phyloP scores from a whole-genome alignment of 192 early-diverging fungal species.

The Thamnidium elegans region DNA sequence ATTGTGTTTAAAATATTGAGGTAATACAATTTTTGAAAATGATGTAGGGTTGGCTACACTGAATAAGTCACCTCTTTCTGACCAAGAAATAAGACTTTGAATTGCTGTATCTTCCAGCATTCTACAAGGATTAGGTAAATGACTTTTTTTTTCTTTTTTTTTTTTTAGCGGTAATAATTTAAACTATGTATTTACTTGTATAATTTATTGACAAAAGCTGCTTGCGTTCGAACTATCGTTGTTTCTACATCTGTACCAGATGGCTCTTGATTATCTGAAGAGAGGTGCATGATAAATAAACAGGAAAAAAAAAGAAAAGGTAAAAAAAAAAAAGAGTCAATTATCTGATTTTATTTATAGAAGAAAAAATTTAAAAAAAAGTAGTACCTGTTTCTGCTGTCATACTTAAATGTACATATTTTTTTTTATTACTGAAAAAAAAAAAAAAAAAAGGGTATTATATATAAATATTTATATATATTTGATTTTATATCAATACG shows the following conservation, averaged over 20 bases:
- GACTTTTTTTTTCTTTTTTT: neutral
- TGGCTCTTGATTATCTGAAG: neutral
- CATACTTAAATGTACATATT: neutral
- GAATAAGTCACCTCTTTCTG: slow-evolving; percentile 21
- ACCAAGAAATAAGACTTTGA: slow-evolving; percentile 19
- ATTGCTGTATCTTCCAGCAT: slow-evolving; percentile 21
- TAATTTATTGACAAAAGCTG: slow-evolving; percentile 12
- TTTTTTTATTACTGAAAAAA: neutral
- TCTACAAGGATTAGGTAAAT: neutral
- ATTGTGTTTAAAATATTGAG: slow-evolving; percentile 26
- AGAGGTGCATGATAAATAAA: neutral
- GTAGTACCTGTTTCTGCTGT: neutral
- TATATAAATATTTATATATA: no score
- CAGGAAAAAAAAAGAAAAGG: neutral
- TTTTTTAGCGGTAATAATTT: neutral
- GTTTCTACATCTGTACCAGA: slow-evolving; percentile 1
- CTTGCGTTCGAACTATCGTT: slow-evolving; percentile 10
- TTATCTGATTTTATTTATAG: neutral
- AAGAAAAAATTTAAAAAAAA: neutral
- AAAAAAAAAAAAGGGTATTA: neutral
- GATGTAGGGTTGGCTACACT: slow-evolving; percentile 18
- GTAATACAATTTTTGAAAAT: slow-evolving; percentile 19
- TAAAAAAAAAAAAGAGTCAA: neutral
- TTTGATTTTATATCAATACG: no score
- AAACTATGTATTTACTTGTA: slow-evolving; percentile 7